Evolutionary conservation across 176 grass and related monocot genomes (phyloP).

Genomic region (Triticum urartu): DNA sequence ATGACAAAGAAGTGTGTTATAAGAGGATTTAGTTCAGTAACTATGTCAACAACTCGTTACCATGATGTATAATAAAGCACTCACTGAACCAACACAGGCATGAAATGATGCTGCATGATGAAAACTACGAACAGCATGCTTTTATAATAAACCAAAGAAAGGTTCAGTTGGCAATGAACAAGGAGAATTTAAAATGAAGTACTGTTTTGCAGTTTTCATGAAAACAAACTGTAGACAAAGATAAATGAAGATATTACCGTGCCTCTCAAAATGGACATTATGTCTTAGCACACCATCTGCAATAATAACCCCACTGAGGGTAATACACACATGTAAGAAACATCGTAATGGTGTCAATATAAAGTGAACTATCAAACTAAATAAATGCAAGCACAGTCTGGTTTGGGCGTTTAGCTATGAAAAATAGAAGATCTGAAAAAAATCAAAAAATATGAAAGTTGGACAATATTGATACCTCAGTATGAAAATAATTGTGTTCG

Average conservation of each 20-base stretch:
- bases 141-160: neutral
- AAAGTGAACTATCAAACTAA: neutral
- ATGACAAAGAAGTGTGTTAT: neutral
- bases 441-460: neutral
- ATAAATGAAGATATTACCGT: slow-evolving; percentile 55
- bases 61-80: neutral
- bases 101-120: neutral
- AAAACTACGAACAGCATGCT: neutral
- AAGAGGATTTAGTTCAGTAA: neutral
- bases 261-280: slow-evolving; percentile 72
- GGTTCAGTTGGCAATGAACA: neutral
- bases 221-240: neutral
- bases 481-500: slow-evolving; percentile 98
- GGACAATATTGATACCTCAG: slow-evolving; percentile 56
- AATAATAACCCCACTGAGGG: slow-evolving; percentile 88
- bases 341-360: neutral
- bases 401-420: neutral
- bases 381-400: neutral
- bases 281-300: slow-evolving; percentile 84
- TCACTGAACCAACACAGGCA: neutral
- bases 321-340: slow-evolving; percentile 21
- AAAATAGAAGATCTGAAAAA: neutral
- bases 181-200: neutral
- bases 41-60: neutral
- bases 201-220: neutral